Evolutionary conservation across 371 early-diverging fungal genomes (phyloP).

Genomic region (Rhizopus stolonifer): DNA sequence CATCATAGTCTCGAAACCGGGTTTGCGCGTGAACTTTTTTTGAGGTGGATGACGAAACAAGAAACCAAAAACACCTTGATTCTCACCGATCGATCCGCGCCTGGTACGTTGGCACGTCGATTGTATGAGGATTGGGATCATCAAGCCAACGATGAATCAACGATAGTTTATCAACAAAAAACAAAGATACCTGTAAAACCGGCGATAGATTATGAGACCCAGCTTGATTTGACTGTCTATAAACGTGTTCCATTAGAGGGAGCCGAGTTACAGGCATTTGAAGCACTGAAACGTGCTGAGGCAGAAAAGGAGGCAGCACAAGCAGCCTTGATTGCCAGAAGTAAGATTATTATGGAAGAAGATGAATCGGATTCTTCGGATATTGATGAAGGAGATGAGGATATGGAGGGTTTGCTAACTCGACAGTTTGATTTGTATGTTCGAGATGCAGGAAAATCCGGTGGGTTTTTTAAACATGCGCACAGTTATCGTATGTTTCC

Average conservation of each 20-base stretch:
- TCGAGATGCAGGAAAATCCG: conserved; percentile 64
- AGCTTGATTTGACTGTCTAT: conserved; percentile 37
- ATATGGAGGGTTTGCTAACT: conserved; percentile 53
- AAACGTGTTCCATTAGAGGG: conserved; percentile 85
- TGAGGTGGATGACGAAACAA: conserved; percentile 58
- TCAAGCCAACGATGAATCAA: conserved; percentile 10
- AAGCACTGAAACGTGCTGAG: conserved; percentile 60
- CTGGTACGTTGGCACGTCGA: conserved; percentile 69
- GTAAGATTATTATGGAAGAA: conserved; percentile 71
- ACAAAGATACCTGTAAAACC: conserved; percentile 41
- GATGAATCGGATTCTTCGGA: conserved; percentile 68
- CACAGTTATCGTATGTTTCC: conserved; percentile 92
- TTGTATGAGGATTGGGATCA: conserved; percentile 73
- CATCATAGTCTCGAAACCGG: conserved; percentile 79
- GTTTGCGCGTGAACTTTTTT: conserved; percentile 76
- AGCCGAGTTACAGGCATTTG: conserved; percentile 73
- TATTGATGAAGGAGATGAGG: conserved; percentile 64
- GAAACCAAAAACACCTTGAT: conserved; percentile 63
- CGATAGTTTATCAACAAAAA: background rate
- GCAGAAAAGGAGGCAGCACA: conserved; percentile 75
- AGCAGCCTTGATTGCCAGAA: conserved; percentile 68
- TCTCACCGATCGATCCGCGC: conserved; percentile 75
- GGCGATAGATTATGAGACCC: conserved; percentile 51
- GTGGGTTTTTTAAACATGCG: conserved; percentile 79
- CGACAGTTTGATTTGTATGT: conserved; percentile 80